phyloP scores from a whole-genome alignment of 2,329 filamentous ascomycete genomes.

The Colletotrichum eremochloae region DNA sequence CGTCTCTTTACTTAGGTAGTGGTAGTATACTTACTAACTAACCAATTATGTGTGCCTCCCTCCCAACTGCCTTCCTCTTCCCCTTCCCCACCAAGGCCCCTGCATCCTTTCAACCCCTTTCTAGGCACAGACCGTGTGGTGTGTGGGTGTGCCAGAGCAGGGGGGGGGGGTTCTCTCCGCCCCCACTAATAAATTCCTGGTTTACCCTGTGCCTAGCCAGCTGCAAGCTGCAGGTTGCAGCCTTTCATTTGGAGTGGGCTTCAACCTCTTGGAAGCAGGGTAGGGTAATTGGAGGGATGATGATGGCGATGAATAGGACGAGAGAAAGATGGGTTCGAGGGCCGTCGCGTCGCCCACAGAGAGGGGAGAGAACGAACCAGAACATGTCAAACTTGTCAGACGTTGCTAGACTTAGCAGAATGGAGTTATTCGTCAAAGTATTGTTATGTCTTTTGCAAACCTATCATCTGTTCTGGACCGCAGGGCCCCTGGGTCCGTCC shows the following conservation, averaged over 20 bases:
- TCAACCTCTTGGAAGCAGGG: neutral
- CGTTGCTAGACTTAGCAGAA: neutral
- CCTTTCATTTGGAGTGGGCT: conserved; percentile 3
- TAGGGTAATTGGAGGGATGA: neutral
- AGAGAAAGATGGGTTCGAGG: conserved; percentile 6
- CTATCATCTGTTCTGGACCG: conserved; percentile 7
- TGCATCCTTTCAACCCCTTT: conserved; percentile 25
- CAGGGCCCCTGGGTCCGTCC: neutral
- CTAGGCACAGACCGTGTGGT: conserved; percentile 20
- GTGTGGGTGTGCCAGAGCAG: conserved; percentile 17
- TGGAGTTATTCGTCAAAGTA: neutral
- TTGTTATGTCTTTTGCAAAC: conserved; percentile 14
- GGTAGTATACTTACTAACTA: no score
- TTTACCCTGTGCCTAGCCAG: neutral
- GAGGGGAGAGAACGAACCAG: neutral
- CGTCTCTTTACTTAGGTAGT: no score
- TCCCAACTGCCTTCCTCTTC: neutral
- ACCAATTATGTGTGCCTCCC: neutral
- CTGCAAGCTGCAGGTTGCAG: conserved; percentile 7
- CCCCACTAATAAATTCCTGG: neutral
- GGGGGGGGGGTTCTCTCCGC: conserved; percentile 19
- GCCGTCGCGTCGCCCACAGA: neutral
- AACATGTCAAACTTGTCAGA: neutral
- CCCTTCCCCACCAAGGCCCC: conserved; percentile 10
- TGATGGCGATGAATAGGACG: neutral